These are phyloP conservation scores for Wickerhamomyces bovis DNA, from an alignment of 805 yeast species.

Conservation along the genomic window DNA sequence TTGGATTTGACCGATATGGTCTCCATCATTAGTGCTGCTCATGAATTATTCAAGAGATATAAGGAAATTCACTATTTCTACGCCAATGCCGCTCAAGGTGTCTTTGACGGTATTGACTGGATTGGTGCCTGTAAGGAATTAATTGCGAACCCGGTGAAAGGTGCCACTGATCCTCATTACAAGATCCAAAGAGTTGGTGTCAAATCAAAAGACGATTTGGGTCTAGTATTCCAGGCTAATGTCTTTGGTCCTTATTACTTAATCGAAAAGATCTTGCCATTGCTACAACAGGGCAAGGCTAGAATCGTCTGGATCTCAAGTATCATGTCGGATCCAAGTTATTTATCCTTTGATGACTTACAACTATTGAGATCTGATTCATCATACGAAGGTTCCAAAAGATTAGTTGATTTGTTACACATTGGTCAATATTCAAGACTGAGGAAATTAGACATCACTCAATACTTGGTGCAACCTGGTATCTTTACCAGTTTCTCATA, in stretches of 20 bases:
- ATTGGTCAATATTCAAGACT: constrained; percentile 56
- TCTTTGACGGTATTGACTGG: constrained; percentile 85
- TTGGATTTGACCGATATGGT: constrained; percentile 92
- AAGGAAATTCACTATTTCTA: constrained; percentile 68
- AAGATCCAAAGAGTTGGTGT: constrained; percentile 79
- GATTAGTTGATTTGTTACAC: constrained; percentile 80
- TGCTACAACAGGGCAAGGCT: constrained; percentile 52
- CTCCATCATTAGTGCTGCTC: constrained; percentile 67
- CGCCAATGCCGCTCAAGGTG: constrained; percentile 88
- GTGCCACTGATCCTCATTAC: constrained; percentile 84
- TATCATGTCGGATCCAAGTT: constrained; percentile 70
- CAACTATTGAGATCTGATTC: constrained; percentile 57
- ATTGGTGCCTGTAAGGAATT: constrained; percentile 66
- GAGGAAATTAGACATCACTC: constrained; percentile 48
- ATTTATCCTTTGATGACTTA: constrained; percentile 67
- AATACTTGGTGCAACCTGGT: constrained; percentile 89
- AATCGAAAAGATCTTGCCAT: constrained; percentile 55
- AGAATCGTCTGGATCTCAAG: constrained; percentile 82
- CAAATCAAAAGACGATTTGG: constrained; percentile 71
- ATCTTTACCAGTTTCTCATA: constrained; percentile 82
- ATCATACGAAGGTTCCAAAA: constrained; percentile 89
- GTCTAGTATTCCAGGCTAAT: constrained; percentile 88
- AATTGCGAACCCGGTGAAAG: constrained; percentile 58
- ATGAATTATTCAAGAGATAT: constrained; percentile 63
- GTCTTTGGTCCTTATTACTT: constrained; percentile 95